Base-by-base conservation (phyloP, 352 stramenopile species). In the Globisporangium cylindrosporum region DNA sequence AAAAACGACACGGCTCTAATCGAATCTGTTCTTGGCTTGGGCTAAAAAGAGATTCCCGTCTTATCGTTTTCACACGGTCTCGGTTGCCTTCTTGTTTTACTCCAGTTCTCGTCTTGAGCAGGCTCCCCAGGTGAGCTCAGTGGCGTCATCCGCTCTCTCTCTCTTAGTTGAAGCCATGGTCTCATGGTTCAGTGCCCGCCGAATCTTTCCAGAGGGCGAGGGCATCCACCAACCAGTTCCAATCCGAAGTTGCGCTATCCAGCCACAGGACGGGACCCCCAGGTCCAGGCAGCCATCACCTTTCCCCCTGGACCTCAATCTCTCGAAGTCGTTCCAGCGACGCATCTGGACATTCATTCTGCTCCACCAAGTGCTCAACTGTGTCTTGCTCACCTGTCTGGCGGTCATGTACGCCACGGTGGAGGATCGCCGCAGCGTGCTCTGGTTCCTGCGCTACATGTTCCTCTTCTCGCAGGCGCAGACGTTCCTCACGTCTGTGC, bases 381-480 rank as follows among this genome's bases (percentile, higher is more conserved):
- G 24, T 25, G 8, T 58, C 14, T 9, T 58, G 53, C 24, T 58
- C 10, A 22, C 25, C 24, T 36, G 53, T 5, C 53, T 58, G 14
- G 14, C 6, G 29, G 7, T 22, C 27, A 59, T 59, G 53, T 59
- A 59, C 15, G 25, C 14, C 25, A 25, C 53, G 1, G 27, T 59
- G 15, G 25, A 59, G 15, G 25, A 41, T 10, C 53, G 53, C 25
- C 25, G 1, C 15, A 24, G 5, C 1, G 15, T 59, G 15, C 53
- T 59, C 53, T 59, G 53, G 25, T 59, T 59, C 25, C 53, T 59
- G 25, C 25, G 53, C 25, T 59, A 41, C 53, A 59, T 34, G 9
- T 59, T 59, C 25, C 6, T 59, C n/a, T 59, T 38, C 53, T 59
- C 53, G 14, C 53, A 59, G 25, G 14, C 14, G 6, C 53, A 59